Conservation (phyloP, 1,284 basidiomycete genomes). For the Ganoderma sinense region DNA sequence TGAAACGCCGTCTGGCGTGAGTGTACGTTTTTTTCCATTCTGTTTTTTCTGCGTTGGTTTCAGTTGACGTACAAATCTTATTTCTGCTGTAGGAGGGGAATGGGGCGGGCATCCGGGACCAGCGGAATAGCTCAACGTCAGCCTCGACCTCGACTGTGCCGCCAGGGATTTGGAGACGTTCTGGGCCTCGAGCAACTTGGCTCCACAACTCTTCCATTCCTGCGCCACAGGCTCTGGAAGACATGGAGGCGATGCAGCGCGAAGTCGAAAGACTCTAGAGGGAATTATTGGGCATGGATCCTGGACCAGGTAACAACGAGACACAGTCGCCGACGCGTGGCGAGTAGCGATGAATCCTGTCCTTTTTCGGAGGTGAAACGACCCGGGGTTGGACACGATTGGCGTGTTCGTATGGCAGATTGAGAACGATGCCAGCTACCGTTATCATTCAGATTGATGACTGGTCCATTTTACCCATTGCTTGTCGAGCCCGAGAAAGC, state of each 20-base stretch:
- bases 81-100: background rate
- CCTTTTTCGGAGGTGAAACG: background rate
- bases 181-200: background rate
- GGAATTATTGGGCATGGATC: background rate
- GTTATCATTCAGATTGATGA: no score
- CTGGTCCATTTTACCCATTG: background rate
- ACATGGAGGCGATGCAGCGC: background rate
- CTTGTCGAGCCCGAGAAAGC: background rate
- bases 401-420: background rate
- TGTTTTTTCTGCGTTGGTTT: background rate
- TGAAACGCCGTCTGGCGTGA: background rate
- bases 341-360: background rate
- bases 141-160: no score
- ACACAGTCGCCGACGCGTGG: background rate
- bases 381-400: background rate
- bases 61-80: background rate
- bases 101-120: background rate
- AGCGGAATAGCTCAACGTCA: background rate
- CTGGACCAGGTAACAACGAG: background rate
- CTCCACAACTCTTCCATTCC: background rate
- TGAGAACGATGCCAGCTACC: background rate
- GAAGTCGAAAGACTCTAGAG: background rate
- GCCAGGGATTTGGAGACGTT: background rate
- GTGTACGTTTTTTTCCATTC: background rate
- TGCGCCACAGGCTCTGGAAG: background rate